Evolutionary conservation across 352 stramenopile genomes (phyloP).

Genomic region (Ophiocytium majus): DNA sequence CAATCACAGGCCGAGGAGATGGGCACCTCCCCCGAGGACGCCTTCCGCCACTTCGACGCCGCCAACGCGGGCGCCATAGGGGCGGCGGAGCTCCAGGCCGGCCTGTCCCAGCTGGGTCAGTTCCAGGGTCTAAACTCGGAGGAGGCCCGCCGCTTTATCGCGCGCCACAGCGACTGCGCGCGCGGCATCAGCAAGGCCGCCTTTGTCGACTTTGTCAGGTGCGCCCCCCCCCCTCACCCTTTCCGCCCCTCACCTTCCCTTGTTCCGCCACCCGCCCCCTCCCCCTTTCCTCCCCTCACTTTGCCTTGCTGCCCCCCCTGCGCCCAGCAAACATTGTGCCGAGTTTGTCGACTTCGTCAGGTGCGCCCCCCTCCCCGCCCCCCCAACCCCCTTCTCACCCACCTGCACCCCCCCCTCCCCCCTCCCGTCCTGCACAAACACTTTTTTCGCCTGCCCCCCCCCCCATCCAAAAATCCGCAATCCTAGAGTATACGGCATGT

Average conservation of each 20-base stretch:
- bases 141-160: neutral
- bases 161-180: neutral
- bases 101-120: slow-evolving; percentile 43
- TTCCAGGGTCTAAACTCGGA: slow-evolving; percentile 31
- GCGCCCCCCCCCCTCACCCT: no score
- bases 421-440: no score
- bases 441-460: no score
- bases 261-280: no score
- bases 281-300: no score
- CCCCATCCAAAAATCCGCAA: no score
- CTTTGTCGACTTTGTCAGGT: neutral
- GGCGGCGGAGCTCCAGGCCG: slow-evolving; percentile 26
- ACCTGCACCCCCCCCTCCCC: no score
- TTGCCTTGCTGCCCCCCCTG: no score
- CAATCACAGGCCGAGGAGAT: slow-evolving; percentile 51
- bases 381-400: no score
- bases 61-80: slow-evolving; percentile 26
- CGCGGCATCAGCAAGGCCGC: neutral
- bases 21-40: slow-evolving; percentile 35
- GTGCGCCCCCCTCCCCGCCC: no score
- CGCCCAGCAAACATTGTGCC: neutral
- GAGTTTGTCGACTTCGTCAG: neutral
- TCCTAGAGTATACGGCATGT: no score
- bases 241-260: no score
- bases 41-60: slow-evolving; percentile 40